These are phyloP conservation scores for Nitzschia putrida DNA, from an alignment of 108 stramenopile genomes.

Conservation along the genomic window DNA sequence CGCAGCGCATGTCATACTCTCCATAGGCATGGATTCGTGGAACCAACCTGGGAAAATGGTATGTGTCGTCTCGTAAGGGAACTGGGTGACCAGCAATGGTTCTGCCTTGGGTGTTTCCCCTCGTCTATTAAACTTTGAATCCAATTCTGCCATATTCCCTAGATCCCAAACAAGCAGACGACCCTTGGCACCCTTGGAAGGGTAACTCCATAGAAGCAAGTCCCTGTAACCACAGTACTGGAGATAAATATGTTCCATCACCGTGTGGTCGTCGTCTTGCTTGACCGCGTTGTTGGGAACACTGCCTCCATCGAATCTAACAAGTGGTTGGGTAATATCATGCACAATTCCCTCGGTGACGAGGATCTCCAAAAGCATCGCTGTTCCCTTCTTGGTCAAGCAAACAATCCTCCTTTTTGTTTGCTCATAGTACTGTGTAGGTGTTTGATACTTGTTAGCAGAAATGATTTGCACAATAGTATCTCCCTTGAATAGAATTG, in stretches of 20 bases:
- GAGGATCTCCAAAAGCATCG: conserved; percentile 58
- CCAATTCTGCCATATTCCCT: conserved; percentile 14
- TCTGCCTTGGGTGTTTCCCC: conserved; percentile 17
- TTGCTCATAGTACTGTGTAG: conserved; percentile 3
- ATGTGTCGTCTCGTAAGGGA: conserved; percentile 30
- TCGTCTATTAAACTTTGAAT: neutral
- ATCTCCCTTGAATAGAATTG: conserved; percentile 47
- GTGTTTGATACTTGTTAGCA: conserved; percentile 37
- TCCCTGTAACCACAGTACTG: conserved; percentile 67
- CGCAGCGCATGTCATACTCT: conserved; percentile 35
- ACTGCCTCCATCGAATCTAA: conserved; percentile 51
- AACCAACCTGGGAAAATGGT: conserved; percentile 41
- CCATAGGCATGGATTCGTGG: conserved; percentile 39
- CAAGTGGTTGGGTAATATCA: conserved; percentile 49
- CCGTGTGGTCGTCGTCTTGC: conserved; percentile 16
- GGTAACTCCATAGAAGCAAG: conserved; percentile 60
- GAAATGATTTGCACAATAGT: conserved; percentile 50
- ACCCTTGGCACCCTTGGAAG: conserved; percentile 31
- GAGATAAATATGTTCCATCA: conserved; percentile 50
- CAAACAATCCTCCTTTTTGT: conserved; percentile 40
- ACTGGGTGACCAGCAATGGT: conserved; percentile 38
- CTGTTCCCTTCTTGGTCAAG: conserved; percentile 58
- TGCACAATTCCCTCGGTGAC: conserved; percentile 28
- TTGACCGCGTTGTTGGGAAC: conserved; percentile 22
- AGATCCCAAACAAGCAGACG: conserved; percentile 56